Conservation (phyloP, 306 rosid species). For the Acmispon strigosus region DNA sequence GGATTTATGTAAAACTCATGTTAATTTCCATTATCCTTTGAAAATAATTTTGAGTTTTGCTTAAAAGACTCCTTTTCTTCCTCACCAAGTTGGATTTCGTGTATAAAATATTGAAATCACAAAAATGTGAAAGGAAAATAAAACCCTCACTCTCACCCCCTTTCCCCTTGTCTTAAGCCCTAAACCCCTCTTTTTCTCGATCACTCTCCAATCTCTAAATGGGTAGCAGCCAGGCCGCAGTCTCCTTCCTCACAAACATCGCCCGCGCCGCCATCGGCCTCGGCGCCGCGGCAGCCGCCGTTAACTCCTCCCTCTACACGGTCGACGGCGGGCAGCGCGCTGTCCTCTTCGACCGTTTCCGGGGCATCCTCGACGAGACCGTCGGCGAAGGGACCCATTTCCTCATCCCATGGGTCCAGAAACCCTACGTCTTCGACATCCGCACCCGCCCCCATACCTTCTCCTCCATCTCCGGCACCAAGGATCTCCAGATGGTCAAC, state of each 20-base stretch:
- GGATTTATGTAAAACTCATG: no score
- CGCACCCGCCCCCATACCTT: constrained; percentile 80
- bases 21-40: no score
- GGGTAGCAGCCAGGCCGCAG: constrained; percentile 82
- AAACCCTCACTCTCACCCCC: background rate
- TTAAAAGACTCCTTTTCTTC: no score
- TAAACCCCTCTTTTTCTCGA: background rate
- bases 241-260: constrained; percentile 51
- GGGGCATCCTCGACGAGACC: constrained; percentile 61
- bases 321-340: constrained; percentile 97
- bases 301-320: constrained; percentile 70
- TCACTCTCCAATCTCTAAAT: constrained; percentile 10
- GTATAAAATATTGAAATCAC: no score
- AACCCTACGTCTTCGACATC: constrained; percentile 85
- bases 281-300: constrained; percentile 40
- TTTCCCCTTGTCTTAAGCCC: background rate
- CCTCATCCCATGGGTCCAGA: constrained; percentile 92
- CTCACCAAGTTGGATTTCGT: no score
- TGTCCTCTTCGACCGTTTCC: constrained; percentile 85
- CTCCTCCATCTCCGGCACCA: constrained; percentile 87
- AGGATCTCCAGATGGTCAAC: constrained; percentile 86
- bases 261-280: constrained; percentile 74
- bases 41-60: no score
- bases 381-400: constrained; percentile 79
- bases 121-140: no score